Evolutionary conservation across 1,139 yeast species (phyloP).

Genomic region (Sugiyamaella japonica): DNA sequence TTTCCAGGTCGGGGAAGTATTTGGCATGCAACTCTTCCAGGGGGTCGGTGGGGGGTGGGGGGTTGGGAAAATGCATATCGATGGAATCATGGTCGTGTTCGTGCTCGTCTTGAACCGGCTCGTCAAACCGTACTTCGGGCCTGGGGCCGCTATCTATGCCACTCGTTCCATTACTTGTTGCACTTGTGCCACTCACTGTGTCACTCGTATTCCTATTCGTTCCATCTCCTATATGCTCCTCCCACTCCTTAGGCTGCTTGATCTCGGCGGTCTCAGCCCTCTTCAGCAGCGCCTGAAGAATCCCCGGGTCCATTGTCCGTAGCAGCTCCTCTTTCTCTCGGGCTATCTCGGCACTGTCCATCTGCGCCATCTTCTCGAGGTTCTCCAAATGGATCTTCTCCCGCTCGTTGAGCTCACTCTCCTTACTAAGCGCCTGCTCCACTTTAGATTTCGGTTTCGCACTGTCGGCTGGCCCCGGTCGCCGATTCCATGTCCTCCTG

Average conservation of each 20-base stretch:
- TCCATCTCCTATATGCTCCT: too few relatives aligned
- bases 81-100: conserved; percentile 20
- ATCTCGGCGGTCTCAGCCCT: conserved; percentile 34
- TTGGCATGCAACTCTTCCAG: conserved; percentile 76
- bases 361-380: conserved; percentile 55
- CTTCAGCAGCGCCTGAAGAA: conserved; percentile 55
- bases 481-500: conserved; percentile 14
- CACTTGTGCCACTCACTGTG: conserved; percentile 29
- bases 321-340: conserved; percentile 67
- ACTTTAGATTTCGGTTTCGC: conserved; percentile 10
- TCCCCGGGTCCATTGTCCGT: conserved; percentile 64
- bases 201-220: too few relatives aligned
- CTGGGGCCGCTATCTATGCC: too few relatives aligned
- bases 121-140: background rate
- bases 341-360: conserved; percentile 67
- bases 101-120: conserved; percentile 18
- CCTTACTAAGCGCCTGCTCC: conserved; percentile 11
- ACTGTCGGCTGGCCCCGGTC: background rate
- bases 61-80: conserved; percentile 32
- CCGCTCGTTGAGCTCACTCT: conserved; percentile 47
- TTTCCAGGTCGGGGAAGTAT: conserved; percentile 86
- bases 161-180: too few relatives aligned
- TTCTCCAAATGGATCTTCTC: conserved; percentile 80
- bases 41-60: conserved; percentile 48
- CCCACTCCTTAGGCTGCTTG: conserved; percentile 45